Evolutionary conservation across 768 basidiomycete species (phyloP), one percentile per base, ranked within the genome.

Genomic region (Podaxis carcinomalis): DNA sequence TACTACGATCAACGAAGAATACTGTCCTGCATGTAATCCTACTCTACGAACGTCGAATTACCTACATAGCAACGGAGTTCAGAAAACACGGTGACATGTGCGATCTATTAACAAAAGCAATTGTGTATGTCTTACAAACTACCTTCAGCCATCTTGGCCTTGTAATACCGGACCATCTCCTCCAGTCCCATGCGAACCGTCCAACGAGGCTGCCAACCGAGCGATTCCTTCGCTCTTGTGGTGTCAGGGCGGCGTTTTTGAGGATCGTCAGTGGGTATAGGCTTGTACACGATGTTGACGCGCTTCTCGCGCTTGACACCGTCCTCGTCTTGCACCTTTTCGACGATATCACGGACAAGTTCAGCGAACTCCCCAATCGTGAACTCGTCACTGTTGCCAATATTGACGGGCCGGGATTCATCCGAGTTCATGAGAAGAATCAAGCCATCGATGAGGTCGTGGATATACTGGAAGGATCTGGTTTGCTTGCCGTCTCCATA

Each of bases 391-490:
- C 87, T 78, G 68, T 94, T 95, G 61, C 97, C 97, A 66, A 99
- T 88, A 83, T 99, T 99, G 73, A 96, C 93, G 1, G 97, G 97
- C 36, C 93, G 89, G 57, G 90, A 83, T 76, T 97, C 94, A 70
- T 85, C 77, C 16, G 94, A 94, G 80, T 95, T 97, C 97, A 99
- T 99, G 66, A 95, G 81, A 21, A 87, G 84, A 71, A 95, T 95
- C 59, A 95, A 77, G 46, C 96, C 97, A 70, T 98, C 95, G 70
- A 96, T 81, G 64, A 99, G 86, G 74, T 99, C 97, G 78, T 99
- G 97, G 62, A 99, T 88, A 77, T 96, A 99, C 77, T 96, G 95
- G 86, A 96, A 95, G 11, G 95, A 96, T 62, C 94, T 90, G 21
- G 94, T 95, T 78, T 96, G 94, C 47, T 76, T 85, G 65, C 94